Evolutionary conservation across 1,284 basidiomycete species (phyloP), one percentile per base, ranked within the genome.

Genomic region (Laetiporus sulphureus): DNA sequence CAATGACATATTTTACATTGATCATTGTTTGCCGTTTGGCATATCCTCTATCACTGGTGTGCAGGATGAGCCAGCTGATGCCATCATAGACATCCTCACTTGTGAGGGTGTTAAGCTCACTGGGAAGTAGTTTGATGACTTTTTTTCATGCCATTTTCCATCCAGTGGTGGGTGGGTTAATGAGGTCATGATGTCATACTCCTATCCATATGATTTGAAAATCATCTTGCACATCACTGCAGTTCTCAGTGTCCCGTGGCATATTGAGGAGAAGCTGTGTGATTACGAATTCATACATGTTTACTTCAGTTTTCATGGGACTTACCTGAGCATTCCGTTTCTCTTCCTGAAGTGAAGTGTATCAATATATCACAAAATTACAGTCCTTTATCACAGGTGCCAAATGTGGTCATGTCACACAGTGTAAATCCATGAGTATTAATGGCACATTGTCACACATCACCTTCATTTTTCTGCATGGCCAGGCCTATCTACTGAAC

Each of bases 221-320:
- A 33, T 42, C 7, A 50, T 56, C 13, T 33, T 59, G 0, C n/a
- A 22, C 0, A 31, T 44, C 3, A 55, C 61, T 18, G 22, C 4
- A 0, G 21, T 41, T 1, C 53, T 65, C 1, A 32, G 46, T 8
- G 41, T 61, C 2, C 63, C 60, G 0, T 64, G 60, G 58, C 59
- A 65, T 38, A 46, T 13, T 13, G 25, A 13, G 13, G 25, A 27
- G 8, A 27, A 27, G 25, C 25, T 27, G 7, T 8, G 8, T 36
- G 37, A 27, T 2, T 69, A 69, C 44, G 41, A 50, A 1, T 19
- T 45, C 6, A 22, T 27, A 0, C 63, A 66, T 41, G 52, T 36
- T 3, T 70, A 69, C 42, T 49, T 68, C 0, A 66, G 68, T 10
- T 68, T 70, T 6, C 52, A 2, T 71, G 68, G 67, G 53, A 63